Conservation (phyloP, 1,139 yeast species). For the Suhomyces ambrosiae region DNA sequence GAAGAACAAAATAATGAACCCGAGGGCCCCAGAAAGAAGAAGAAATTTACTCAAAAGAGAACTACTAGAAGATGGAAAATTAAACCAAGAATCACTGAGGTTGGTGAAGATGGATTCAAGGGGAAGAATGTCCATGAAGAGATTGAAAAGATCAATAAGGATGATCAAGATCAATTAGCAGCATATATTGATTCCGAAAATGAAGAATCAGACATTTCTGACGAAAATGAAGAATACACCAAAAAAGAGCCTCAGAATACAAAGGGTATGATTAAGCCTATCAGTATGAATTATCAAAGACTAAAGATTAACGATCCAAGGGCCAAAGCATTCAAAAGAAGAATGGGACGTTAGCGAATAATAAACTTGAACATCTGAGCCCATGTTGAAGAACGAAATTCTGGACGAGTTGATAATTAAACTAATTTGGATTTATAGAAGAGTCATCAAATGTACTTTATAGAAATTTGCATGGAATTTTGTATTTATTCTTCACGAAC, state of each 20-base stretch:
- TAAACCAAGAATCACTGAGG: slow-evolving; percentile 40
- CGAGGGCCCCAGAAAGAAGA: slow-evolving; percentile 23
- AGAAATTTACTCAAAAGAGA: slow-evolving; percentile 57
- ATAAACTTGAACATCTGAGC: background rate
- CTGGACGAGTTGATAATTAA: no score
- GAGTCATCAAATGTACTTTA: background rate
- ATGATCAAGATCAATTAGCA: slow-evolving; percentile 22
- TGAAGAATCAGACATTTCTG: slow-evolving; percentile 19
- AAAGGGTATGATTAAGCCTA: slow-evolving; percentile 34
- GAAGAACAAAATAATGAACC: slow-evolving; percentile 18
- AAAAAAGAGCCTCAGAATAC: slow-evolving; percentile 15
- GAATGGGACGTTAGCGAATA: slow-evolving; percentile 22
- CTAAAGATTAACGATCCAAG: slow-evolving; percentile 47
- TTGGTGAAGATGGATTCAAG: slow-evolving; percentile 29
- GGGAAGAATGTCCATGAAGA: slow-evolving; percentile 45
- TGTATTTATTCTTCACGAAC: no score
- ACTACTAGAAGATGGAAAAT: slow-evolving; percentile 63
- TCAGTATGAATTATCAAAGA: slow-evolving; percentile 43
- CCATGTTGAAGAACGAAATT: no score
- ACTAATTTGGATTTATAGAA: background rate
- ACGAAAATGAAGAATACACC: slow-evolving; percentile 26
- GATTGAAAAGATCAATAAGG: slow-evolving; percentile 33
- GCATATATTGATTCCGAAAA: slow-evolving; percentile 26
- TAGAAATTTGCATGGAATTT: background rate
- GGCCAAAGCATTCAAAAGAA: slow-evolving; percentile 29